phyloP scores from a whole-genome alignment of 495 filamentous ascomycete species.

The Talaromyces nanjingensis region DNA sequence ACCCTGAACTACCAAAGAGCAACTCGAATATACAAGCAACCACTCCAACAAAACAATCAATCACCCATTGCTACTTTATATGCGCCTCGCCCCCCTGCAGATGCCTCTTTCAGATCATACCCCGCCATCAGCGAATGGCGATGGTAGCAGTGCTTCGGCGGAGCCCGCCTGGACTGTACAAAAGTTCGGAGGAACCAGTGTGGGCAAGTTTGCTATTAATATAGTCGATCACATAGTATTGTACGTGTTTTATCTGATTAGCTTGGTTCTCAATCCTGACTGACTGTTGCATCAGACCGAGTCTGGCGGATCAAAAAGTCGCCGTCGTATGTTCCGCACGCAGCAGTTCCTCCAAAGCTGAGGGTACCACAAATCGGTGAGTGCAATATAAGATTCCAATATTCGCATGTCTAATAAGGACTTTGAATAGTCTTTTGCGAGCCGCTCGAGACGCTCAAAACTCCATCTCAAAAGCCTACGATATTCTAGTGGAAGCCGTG shows the following conservation, averaged over 20 bases:
- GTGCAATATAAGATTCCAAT: slow-evolving; percentile 22
- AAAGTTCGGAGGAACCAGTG: slow-evolving; percentile 77
- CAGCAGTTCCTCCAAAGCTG: slow-evolving; percentile 81
- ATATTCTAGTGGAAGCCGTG: slow-evolving; percentile 65
- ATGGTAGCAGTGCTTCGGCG: not conserved
- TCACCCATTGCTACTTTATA: not conserved
- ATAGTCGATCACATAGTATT: slow-evolving; percentile 69
- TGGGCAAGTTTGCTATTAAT: slow-evolving; percentile 60
- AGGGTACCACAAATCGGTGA: slow-evolving; percentile 93
- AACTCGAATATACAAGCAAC: not conserved
- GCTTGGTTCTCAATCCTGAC: not conserved
- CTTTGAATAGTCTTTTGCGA: slow-evolving; percentile 51
- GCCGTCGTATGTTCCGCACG: slow-evolving; percentile 90
- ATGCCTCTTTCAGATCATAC: slow-evolving; percentile 3
- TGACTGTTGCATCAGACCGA: slow-evolving; percentile 43
- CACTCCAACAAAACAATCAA: not conserved
- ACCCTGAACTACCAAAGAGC: not conserved
- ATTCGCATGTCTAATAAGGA: not conserved
- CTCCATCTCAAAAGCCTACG: slow-evolving; percentile 53
- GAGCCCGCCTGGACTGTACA: slow-evolving; percentile 64
- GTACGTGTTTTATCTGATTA: slow-evolving; percentile 35
- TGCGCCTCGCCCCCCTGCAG: not conserved
- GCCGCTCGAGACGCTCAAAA: slow-evolving; percentile 62
- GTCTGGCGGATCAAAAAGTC: slow-evolving; percentile 59
- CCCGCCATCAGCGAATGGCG: slow-evolving; percentile 8